A percentile compares a stretch with the other conserved stretches of the same genome.
phyloP scores from a whole-genome alignment of 2,329 filamentous ascomycete genomes.

The Cordyceps pruinosa region DNA sequence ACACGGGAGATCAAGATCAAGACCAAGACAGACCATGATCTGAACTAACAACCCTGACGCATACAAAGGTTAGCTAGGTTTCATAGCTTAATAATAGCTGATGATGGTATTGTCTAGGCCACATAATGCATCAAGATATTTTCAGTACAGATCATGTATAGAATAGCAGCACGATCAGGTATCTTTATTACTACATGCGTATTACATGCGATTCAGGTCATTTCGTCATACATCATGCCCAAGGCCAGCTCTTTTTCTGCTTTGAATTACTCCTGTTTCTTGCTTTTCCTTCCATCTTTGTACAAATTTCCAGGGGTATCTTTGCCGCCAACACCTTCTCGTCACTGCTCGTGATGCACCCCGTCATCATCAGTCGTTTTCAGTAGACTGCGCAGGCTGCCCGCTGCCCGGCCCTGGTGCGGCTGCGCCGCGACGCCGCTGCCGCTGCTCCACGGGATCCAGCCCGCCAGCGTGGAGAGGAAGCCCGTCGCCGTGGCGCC shows the following conservation, averaged over 20 bases:
- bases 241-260: background rate
- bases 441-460: constrained; percentile 13
- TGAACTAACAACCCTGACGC: too few species aligned
- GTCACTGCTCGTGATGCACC: background rate
- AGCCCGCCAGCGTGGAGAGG: constrained; percentile 12
- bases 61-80: too few species aligned
- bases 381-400: constrained; percentile 47
- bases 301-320: background rate
- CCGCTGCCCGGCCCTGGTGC: constrained; percentile 44
- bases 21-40: too few species aligned
- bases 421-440: constrained; percentile 18
- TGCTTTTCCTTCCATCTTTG: background rate
- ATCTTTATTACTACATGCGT: too few species aligned
- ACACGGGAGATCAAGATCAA: too few species aligned
- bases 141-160: too few species aligned
- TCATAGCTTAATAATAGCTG: too few species aligned
- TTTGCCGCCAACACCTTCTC: background rate
- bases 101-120: too few species aligned
- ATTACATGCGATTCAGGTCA: background rate
- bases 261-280: background rate
- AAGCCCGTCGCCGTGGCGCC: constrained; percentile 9
- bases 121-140: too few species aligned
- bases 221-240: background rate
- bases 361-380: constrained; percentile 18
- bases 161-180: too few species aligned